Evolutionary conservation across 2,329 filamentous ascomycete genomes (phyloP).

Genomic region (Gyromitra esculenta): DNA sequence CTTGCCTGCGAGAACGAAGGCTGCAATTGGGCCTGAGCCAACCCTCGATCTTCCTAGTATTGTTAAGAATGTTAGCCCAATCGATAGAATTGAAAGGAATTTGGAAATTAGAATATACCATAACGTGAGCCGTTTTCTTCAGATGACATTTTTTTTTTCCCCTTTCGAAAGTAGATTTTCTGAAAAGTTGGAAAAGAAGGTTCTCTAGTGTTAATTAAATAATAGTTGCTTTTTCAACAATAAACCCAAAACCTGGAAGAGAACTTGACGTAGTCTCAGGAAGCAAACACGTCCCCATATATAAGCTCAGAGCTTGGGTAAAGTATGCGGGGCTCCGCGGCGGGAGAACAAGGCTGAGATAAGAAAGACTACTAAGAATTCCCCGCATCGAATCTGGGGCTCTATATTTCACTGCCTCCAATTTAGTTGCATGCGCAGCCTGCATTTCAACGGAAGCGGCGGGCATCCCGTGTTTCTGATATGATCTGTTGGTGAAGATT

Average conservation of each 20-base stretch:
- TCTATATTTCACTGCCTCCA: neutral
- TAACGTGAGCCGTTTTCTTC: neutral
- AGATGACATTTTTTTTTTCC: neutral
- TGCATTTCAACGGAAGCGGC: neutral
- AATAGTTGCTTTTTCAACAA: neutral
- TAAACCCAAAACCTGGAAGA: neutral
- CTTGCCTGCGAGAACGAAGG: conserved; percentile 58
- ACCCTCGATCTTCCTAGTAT: conserved; percentile 1
- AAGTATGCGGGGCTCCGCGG: neutral
- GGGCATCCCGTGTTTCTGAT: neutral
- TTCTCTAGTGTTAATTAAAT: neutral
- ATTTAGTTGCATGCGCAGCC: conserved; percentile 5
- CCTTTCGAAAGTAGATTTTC: too few relatives aligned
- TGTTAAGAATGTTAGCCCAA: conserved; percentile 16
- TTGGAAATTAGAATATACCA: neutral
- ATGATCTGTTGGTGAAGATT: neutral
- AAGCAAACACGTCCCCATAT: conserved; percentile 8
- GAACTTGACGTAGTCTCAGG: neutral
- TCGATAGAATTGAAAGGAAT: neutral
- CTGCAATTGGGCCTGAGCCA: conserved; percentile 10
- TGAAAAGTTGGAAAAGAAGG: neutral
- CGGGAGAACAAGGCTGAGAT: neutral
- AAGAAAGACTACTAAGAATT: neutral
- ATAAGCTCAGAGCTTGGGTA: neutral
- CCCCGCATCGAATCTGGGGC: conserved; percentile 4